Conservation (phyloP, 352 stramenopile species). For the Phytopythium mirpurense region DNA sequence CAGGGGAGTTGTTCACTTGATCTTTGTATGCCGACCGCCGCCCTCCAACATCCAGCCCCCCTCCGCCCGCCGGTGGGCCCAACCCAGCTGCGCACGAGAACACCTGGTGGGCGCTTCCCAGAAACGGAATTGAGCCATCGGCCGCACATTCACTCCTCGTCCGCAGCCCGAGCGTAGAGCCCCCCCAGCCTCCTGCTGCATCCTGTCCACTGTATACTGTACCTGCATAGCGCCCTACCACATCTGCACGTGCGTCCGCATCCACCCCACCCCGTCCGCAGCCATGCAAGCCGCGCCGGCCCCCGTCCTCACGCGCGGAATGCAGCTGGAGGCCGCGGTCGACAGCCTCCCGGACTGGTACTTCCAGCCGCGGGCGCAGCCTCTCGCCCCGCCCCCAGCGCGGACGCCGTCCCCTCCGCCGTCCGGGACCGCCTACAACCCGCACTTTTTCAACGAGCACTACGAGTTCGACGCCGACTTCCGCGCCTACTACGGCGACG, state of each 20-base stretch:
- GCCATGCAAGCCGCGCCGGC: constrained; percentile 7
- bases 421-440: constrained; percentile 9
- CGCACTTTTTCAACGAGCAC: constrained; percentile 1
- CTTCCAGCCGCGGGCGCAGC: constrained; percentile 27
- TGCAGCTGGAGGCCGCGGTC: constrained; percentile 61
- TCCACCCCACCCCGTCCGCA: neutral
- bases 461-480: constrained; percentile 7
- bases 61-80: neutral
- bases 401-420: constrained; percentile 10
- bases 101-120: neutral
- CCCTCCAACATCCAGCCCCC: neutral
- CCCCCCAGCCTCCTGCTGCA: too few species aligned
- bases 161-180: neutral
- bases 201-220: too few species aligned
- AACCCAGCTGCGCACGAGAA: neutral
- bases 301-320: constrained; percentile 39
- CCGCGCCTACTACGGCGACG: constrained; percentile 2
- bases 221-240: too few species aligned
- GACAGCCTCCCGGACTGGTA: constrained; percentile 65
- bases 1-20: neutral
- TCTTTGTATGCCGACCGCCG: neutral
- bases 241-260: neutral
- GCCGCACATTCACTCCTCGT: constrained; percentile 3
- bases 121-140: neutral
- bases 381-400: constrained; percentile 4